Base-by-base conservation (phyloP, 73 alveolate genomes). In the Halteria grandinella region DNA sequence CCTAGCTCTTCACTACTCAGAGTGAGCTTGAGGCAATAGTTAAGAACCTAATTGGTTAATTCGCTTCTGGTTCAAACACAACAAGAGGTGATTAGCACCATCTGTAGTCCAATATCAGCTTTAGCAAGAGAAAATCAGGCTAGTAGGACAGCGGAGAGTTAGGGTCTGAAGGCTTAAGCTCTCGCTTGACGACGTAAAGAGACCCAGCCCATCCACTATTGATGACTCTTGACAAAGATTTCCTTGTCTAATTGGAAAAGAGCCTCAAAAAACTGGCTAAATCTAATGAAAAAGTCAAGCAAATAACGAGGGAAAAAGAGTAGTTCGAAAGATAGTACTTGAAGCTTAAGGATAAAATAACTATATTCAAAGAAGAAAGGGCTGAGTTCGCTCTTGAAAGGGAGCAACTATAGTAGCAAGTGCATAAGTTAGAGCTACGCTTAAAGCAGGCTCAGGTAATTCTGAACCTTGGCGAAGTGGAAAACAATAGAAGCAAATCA, bases 361-460 rank as follows among this genome's bases (percentile, higher is more conserved):
- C 17, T n/a, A 28, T 6, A n/a, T 32, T 57, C 10, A 57, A 57
- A 31, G 74, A 57, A 8, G 74, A 57, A 10, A 57, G 36, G 20
- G 10, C 20, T 18, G 18, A 29, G 14, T 32, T 27, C 36, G 3
- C 36, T 14, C 2, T 8, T 17, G 74, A 57, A 8, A 57, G 74
- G 29, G 74, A 57, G 31, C 14, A 18, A 14, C 28, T 57, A 11
- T 17, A 33, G 12, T 20, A 27, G 32, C 21, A 27, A 27, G 36
- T 33, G 17, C 58, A 57, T 57, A 57, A 57, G 23, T 33, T 57
- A 54, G 74, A 57, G 31, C 36, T 27, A n/a, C 31, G 31, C 31
- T 29, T 57, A 18, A 57, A 57, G 54, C 74, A 57, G 28, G 74
- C 74, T 32, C 31, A 57, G 36, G 74, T 57, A 17, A 11, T 57